Evolutionary conservation across 2,329 filamentous ascomycete genomes (phyloP), one percentile per base, ranked within the genome.

Genomic region (Arthroderma uncinatum): DNA sequence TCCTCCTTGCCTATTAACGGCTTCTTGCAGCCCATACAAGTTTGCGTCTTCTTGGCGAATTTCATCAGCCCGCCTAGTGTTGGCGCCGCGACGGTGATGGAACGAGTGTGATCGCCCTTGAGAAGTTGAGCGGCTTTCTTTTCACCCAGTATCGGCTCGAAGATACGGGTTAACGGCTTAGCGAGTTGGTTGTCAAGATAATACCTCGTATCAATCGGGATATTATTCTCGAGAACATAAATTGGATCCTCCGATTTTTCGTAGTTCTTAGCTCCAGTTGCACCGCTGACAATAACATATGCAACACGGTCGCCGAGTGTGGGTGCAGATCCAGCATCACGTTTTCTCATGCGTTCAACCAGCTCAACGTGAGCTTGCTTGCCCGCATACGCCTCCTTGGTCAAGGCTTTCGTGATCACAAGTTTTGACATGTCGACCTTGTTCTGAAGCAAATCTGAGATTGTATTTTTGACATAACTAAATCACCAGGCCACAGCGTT

Each of bases 11-110:
- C 83, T 5, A 82, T 84, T 53, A 98, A 79, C 2, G 93, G 93
- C 72, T 96, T 96, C 80, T 97, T 98, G 82, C 93, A 98, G 2
- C 91, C 93, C 87, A 98, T 95, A 71, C 93, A 98, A 0, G 93
- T 97, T 74, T 91, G 85, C 2, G 93, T 98, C 77, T 95, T 96
- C 76, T 95, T 96, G 34, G 93, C 82, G 69, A 97, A 98, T 74
- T 95, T 96, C 93, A 98, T 98, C 62, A 98, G 77, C 0, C 93
- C 93, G 57, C 93, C 93, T 60, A 95, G 82, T 0, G 87, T 87
- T 0, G 94, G 92, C 19, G 89, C 93, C 2, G 92, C 91, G 23
- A 97, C 89, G 0, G 89, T 87, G 62, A 98, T 95, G 52, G 87
- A 83, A n/a, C 93, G 86, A 7, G 93, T 98, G 73, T 98, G 93